A percentile compares a stretch with the other conserved stretches of the same genome.
Conservation (phyloP, 2,329 filamentous ascomycete genomes). For the Cladophialophora carrionii region DNA sequence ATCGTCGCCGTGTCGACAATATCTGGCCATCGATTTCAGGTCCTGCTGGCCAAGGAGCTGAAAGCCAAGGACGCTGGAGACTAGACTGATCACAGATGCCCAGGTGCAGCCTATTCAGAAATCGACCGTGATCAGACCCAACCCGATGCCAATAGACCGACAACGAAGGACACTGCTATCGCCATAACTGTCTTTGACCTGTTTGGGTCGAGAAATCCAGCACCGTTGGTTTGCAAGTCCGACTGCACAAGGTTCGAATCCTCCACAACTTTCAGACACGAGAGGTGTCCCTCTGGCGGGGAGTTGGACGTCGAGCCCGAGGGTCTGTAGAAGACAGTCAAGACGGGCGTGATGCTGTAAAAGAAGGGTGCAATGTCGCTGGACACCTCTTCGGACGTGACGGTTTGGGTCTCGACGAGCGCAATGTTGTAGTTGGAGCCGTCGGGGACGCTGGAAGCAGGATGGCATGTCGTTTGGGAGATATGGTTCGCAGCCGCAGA, state of each 20-base stretch:
- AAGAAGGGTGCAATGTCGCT: constrained; percentile 28
- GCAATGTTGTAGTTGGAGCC: constrained; percentile 26
- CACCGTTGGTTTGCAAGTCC: constrained; percentile 7
- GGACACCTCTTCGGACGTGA: constrained; percentile 26
- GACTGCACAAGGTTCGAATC: constrained; percentile 14
- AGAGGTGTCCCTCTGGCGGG: constrained; percentile 23
- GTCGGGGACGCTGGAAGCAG: constrained; percentile 15
- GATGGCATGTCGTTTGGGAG: constrained; percentile 24
- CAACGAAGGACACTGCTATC: not conserved
- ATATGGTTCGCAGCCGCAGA: constrained; percentile 5
- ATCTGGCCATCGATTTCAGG: not conserved
- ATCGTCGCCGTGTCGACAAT: not conserved
- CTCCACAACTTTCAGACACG: constrained; percentile 30
- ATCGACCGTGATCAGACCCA: not conserved
- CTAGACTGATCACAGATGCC: not conserved
- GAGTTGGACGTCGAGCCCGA: constrained; percentile 2
- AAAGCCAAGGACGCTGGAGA: not conserved
- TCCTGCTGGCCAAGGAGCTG: no score
- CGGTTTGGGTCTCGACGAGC: constrained; percentile 24
- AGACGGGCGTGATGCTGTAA: constrained; percentile 27
- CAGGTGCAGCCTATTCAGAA: not conserved
- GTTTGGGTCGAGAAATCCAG: not conserved
- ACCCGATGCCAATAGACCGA: not conserved
- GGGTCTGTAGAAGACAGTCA: constrained; percentile 25
- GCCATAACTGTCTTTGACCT: not conserved